A percentile compares a stretch with the other conserved stretches of the same genome.
Evolutionary conservation across 345 rosid genomes (phyloP).

Genomic region (Bretschneidera sinensis): DNA sequence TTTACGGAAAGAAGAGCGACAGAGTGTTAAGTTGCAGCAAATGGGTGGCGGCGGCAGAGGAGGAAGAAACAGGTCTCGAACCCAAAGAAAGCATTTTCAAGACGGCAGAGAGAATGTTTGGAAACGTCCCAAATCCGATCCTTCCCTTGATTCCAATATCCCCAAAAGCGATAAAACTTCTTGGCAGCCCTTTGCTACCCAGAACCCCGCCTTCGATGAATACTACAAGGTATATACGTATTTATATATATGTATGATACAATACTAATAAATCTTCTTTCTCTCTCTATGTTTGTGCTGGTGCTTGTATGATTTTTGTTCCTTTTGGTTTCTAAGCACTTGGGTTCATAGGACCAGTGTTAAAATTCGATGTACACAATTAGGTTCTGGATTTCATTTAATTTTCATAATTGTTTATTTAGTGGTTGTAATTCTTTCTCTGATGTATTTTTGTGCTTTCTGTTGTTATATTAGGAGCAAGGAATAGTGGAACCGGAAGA

Average conservation of each 20-base stretch:
- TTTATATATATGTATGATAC: not conserved
- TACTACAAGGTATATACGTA: slow-evolving; percentile 62
- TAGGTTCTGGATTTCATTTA: too few species aligned
- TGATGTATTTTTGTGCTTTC: not conserved
- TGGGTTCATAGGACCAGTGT: too few species aligned
- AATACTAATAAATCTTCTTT: too few species aligned
- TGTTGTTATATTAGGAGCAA: slow-evolving; percentile 55
- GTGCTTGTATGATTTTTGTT: too few species aligned
- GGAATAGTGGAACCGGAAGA: slow-evolving; percentile 65
- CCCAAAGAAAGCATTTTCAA: slow-evolving; percentile 56
- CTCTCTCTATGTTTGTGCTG: too few species aligned
- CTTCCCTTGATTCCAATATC: slow-evolving; percentile 27
- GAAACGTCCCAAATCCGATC: slow-evolving; percentile 56
- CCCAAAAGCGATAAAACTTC: slow-evolving; percentile 19
- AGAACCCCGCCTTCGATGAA: slow-evolving; percentile 70
- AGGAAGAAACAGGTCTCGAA: slow-evolving; percentile 56
- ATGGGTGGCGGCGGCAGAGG: slow-evolving; percentile 52
- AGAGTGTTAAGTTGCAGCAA: not conserved
- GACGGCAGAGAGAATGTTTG: slow-evolving; percentile 70
- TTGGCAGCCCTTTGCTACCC: slow-evolving; percentile 62
- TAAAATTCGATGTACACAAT: too few species aligned
- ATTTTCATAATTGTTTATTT: too few species aligned
- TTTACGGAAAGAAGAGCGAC: too few species aligned
- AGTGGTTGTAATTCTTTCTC: not conserved
- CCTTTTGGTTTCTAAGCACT: too few species aligned